These are phyloP conservation scores for Coprinopsis strossmayeri DNA, from an alignment of 768 basidiomycete genomes.

Conservation along the genomic window DNA sequence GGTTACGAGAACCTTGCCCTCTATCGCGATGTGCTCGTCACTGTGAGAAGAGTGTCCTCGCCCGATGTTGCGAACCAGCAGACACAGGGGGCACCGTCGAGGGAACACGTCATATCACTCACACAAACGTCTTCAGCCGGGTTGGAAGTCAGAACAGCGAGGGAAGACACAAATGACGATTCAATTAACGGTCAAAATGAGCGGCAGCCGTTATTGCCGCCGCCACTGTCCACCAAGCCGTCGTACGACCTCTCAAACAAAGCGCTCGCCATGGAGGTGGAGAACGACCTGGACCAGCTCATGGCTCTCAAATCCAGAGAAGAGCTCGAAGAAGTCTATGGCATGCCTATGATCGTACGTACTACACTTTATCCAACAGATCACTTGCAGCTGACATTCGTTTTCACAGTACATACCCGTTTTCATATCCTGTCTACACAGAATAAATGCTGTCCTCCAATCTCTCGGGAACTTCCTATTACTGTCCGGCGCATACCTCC, in stretches of 20 bases:
- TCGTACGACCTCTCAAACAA: conserved; percentile 8
- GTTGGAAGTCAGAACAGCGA: background rate
- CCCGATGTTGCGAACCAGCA: background rate
- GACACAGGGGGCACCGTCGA: background rate
- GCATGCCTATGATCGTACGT: conserved; percentile 72
- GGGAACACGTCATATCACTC: background rate
- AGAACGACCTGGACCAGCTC: conserved; percentile 62
- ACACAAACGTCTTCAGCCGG: background rate
- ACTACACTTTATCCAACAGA: background rate
- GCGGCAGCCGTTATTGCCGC: conserved; percentile 28
- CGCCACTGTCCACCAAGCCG: background rate
- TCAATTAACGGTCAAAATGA: conserved; percentile 10
- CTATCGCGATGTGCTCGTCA: conserved; percentile 65
- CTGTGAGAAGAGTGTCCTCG: conserved; percentile 20
- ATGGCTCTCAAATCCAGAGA: conserved; percentile 58
- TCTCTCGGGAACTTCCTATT: conserved; percentile 62
- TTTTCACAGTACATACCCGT: conserved; percentile 60
- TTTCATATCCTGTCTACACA: conserved; percentile 71
- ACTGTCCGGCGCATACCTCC: conserved; percentile 55
- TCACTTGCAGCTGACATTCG: conserved; percentile 7
- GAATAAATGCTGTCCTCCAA: conserved; percentile 66
- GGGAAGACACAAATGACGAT: background rate
- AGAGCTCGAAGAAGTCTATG: conserved; percentile 76
- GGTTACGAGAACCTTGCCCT: conserved; percentile 63
- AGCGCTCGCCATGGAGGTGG: conserved; percentile 35